A percentile compares a stretch with the other conserved stretches of the same genome.
These are phyloP conservation scores for Microcyclospora tardicrescens DNA, from an alignment of 2,329 filamentous ascomycete genomes.

Conservation along the genomic window DNA sequence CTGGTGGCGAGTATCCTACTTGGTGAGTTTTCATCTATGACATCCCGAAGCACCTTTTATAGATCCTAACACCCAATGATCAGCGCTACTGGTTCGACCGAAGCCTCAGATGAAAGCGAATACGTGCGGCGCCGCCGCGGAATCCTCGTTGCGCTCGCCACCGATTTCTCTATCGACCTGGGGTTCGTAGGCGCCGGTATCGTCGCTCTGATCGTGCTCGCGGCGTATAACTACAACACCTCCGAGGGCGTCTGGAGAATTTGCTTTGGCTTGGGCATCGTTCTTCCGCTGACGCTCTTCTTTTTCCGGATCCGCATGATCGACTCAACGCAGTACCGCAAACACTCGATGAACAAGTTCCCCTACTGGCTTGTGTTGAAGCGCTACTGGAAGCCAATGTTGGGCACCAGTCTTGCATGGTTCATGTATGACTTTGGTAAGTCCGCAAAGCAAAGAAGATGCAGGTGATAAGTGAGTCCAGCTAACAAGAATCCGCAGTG, in stretches of 20 bases:
- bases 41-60: background rate
- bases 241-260: slow-evolving; percentile 67
- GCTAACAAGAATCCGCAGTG: slow-evolving; percentile 11
- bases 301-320: slow-evolving; percentile 57
- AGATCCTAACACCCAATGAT: background rate
- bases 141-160: slow-evolving; percentile 10
- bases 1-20: slow-evolving; percentile 34
- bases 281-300: slow-evolving; percentile 59
- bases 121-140: slow-evolving; percentile 10
- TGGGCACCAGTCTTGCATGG: slow-evolving; percentile 62
- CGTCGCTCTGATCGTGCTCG: slow-evolving; percentile 49
- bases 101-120: slow-evolving; percentile 9
- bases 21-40: slow-evolving; percentile 6
- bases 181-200: slow-evolving; percentile 72
- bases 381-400: slow-evolving; percentile 61
- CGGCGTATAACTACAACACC: slow-evolving; percentile 34
- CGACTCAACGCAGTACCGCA: slow-evolving; percentile 64
- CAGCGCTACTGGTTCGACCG: slow-evolving; percentile 5
- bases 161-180: slow-evolving; percentile 47
- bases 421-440: slow-evolving; percentile 53
- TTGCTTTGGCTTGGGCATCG: slow-evolving; percentile 60
- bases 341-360: slow-evolving; percentile 53
- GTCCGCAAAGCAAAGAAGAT: too few relatives aligned
- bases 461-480: too few relatives aligned
- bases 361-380: slow-evolving; percentile 38